These are phyloP conservation scores for Ophiostoma sp. DNA, from an alignment of 2,329 filamentous ascomycete genomes.

Conservation along the genomic window DNA sequence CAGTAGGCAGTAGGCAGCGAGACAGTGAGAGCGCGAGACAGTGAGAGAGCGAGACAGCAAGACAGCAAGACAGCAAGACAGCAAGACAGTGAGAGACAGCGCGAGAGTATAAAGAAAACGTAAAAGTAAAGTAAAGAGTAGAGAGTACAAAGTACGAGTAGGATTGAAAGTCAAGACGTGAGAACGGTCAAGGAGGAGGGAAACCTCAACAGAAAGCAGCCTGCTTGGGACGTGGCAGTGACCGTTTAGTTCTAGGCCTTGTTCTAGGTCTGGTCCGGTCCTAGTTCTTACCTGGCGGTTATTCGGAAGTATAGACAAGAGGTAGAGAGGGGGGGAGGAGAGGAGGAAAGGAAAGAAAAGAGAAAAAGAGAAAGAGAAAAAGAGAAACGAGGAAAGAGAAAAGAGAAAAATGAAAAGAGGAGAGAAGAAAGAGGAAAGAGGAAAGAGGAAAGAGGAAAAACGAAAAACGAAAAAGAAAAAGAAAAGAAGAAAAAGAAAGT, in stretches of 20 bases:
- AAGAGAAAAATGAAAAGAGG: not conserved
- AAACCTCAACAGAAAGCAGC: not conserved
- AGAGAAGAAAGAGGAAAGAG: not conserved
- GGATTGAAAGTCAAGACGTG: not conserved
- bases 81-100: too few species aligned
- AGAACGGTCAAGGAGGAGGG: not conserved
- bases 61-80: too few species aligned
- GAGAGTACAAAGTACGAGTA: not conserved
- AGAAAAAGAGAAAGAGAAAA: not conserved
- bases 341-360: not conserved
- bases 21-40: too few species aligned
- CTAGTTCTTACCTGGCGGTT: constrained; percentile 11
- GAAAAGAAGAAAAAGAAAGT: not conserved
- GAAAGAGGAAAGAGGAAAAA: not conserved
- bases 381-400: not conserved
- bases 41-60: too few species aligned
- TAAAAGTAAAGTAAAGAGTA: not conserved
- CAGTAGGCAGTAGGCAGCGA: too few species aligned
- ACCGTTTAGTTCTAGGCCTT: not conserved
- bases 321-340: not conserved
- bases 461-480: not conserved
- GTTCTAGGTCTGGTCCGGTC: not conserved
- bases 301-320: not conserved
- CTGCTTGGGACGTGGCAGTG: not conserved
- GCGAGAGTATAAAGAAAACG: not conserved